phyloP scores from a whole-genome alignment of 148 eudicot species.

The Tetragonia tetragonoides region DNA sequence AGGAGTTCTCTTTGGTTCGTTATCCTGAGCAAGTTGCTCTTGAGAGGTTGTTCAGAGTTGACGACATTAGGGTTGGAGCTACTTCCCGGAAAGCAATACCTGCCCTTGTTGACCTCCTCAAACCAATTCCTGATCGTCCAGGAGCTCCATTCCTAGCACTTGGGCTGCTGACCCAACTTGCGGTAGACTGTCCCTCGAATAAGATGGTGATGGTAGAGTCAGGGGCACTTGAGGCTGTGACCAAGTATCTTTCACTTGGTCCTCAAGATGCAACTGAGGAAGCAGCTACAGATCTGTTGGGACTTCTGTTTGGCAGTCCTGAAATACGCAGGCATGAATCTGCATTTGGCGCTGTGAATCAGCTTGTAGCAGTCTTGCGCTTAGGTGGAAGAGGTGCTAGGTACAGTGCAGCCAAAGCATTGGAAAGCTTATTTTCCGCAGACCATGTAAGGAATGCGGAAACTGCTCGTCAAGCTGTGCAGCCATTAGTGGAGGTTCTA shows the following conservation, averaged over 20 bases:
- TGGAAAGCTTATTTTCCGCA: slow-evolving; percentile 89
- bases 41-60: slow-evolving; percentile 92
- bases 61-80: slow-evolving; percentile 92
- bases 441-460: slow-evolving; percentile 96
- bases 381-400: slow-evolving; percentile 98
- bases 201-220: slow-evolving; percentile 95
- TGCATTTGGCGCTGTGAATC: slow-evolving; percentile 88
- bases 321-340: slow-evolving; percentile 95
- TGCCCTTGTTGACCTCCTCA: slow-evolving; percentile 88
- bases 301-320: slow-evolving; percentile 69
- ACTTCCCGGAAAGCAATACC: slow-evolving; percentile 95
- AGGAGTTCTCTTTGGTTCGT: slow-evolving; percentile 68
- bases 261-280: slow-evolving; percentile 93
- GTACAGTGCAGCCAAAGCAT: slow-evolving; percentile 93
- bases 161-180: slow-evolving; percentile 88
- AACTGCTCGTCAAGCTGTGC: slow-evolving; percentile 89
- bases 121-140: slow-evolving; percentile 96
- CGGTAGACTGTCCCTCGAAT: slow-evolving; percentile 79
- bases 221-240: slow-evolving; percentile 93
- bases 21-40: slow-evolving; percentile 96
- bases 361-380: slow-evolving; percentile 91
- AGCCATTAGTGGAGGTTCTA: slow-evolving; percentile 88
- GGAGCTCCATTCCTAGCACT: slow-evolving; percentile 93
- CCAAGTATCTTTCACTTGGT: slow-evolving; percentile 92
- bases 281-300: slow-evolving; percentile 94